Evolutionary conservation across 192 early-diverging fungal genomes (phyloP).

Genomic region (Umbelopsis sp.): DNA sequence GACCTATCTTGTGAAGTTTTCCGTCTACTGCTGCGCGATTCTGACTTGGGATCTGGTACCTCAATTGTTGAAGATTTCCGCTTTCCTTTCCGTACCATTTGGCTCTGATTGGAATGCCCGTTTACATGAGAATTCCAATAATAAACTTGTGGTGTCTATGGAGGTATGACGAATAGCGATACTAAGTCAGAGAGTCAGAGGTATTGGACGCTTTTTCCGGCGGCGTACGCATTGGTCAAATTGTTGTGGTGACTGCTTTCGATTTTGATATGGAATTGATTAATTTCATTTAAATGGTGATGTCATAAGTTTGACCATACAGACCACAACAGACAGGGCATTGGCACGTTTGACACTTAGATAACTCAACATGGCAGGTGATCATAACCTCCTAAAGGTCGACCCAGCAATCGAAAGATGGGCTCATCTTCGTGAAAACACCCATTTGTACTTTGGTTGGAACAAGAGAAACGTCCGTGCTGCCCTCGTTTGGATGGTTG

Average conservation of each 20-base stretch:
- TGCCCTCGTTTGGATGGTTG: slow-evolving; percentile 35
- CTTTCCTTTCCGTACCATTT: slow-evolving; percentile 8
- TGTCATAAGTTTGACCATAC: neutral
- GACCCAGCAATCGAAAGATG: slow-evolving; percentile 46
- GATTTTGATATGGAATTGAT: neutral
- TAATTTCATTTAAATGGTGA: too few relatives aligned
- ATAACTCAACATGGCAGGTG: slow-evolving; percentile 30
- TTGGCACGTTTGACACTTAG: neutral
- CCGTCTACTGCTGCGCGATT: slow-evolving; percentile 14
- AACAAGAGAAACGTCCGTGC: slow-evolving; percentile 29
- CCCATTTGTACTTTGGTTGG: slow-evolving; percentile 40
- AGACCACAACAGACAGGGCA: slow-evolving; percentile 3
- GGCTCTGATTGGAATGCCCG: neutral
- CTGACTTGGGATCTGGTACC: neutral
- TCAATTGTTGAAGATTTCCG: neutral
- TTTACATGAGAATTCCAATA: neutral
- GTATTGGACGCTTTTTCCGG: neutral
- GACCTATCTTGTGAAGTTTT: neutral
- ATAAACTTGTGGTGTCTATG: too few relatives aligned
- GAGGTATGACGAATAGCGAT: too few relatives aligned
- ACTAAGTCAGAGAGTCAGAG: neutral
- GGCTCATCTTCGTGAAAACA: slow-evolving; percentile 43
- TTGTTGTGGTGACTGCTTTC: neutral
- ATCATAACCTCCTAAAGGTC: slow-evolving; percentile 26
- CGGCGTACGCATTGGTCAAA: neutral